Base-by-base conservation (phyloP, 1,284 basidiomycete species). In the Ustilago nuda region DNA sequence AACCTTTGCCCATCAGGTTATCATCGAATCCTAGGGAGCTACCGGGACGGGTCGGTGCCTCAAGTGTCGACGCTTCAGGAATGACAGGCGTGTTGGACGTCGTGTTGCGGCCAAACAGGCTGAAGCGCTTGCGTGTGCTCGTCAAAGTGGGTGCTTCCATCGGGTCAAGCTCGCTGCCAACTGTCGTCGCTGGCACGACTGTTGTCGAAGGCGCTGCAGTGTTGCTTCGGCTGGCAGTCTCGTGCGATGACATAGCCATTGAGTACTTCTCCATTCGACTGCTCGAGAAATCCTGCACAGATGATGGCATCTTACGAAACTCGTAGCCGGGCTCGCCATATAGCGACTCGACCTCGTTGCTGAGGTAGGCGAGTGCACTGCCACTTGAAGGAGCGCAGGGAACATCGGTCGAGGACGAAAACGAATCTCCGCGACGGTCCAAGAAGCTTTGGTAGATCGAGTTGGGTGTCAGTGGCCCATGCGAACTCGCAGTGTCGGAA, bases 371-470 rank as follows among this genome's bases (percentile, higher is more conserved):
- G 13, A 61, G 61, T 19, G 73, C 52, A 33, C 64, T 67, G 52
- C 50, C 56, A 2, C 33, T 37, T 30, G 48, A 5, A 52, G 60
- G 33, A 27, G 57, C 61, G 23, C 67, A 3, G 39, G 60, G 33
- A 33, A 53, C 61, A 32, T 71, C 67, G 35, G 52, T 51, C 11
- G 73, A 71, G 9, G 68, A 71, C 33, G 73, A 71, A 11, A 76
- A 66, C 2, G 73, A 76, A 36, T 65, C 65, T 33, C 61, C 68
- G 13, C 73, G 67, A 46, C 68, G 73, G 12, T 76, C 68, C 48
- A 71, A n/a, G 58, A 71, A 76, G 64, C 64, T 71, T 27, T 76
- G 73, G 51, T 71, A 67, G 46, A 64, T 36, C 58, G 73, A 76
- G 52, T 61, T 76, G 15, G 73, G 73, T 15, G 73, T 76, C 61